Evolutionary conservation across 2,329 filamentous ascomycete genomes (phyloP), one percentile per base, ranked within the genome.

Genomic region (Aspergillus tanneri): DNA sequence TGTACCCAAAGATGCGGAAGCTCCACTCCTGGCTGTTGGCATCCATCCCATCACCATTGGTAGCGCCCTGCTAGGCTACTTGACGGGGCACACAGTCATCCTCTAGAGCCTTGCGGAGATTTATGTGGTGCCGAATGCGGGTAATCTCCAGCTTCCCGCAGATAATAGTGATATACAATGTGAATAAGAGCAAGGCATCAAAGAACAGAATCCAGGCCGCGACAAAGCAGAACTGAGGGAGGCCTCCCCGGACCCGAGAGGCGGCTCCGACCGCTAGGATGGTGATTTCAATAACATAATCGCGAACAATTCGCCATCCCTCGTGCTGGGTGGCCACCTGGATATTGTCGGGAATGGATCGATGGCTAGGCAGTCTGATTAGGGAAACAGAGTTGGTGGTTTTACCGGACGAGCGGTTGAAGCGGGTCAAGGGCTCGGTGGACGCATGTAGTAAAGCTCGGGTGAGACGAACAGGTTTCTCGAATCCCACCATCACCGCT

Each of bases 101-200:
- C 18, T 23, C 40, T 16, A 25, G 6, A 3, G 22, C 22, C 12
- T 11, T 24, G n/a, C 22, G 22, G 4, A 39, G 12, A 24, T 24
- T 16, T 7, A 7, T 16, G n/a, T 19, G 34, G n/a, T 9, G 22
- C 23, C 23, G 14, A 32, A 38, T 30, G 14, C 34, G 34, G 34
- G 27, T 37, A 14, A 40, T n/a, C 18, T 30, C 38, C 12, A 48
- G 35, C 21, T 42, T 42, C 9, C 27, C 39, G 21, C 39, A 42
- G 5, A 42, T 22, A 28, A 42, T 18, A 6, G 39, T 19, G 2
- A 24, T 14, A 19, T 42, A 42, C 14, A 42, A 42, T 4, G 39
- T 42, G 6, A 42, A 42, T 3, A 42, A 24, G 21, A 42, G 39
- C 4, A 18, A 12, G n/a, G 14, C 16, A n/a, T 42, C 39, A 18